phyloP scores from a whole-genome alignment of 108 stramenopile genomes.

The Cyclotella sp. region DNA sequence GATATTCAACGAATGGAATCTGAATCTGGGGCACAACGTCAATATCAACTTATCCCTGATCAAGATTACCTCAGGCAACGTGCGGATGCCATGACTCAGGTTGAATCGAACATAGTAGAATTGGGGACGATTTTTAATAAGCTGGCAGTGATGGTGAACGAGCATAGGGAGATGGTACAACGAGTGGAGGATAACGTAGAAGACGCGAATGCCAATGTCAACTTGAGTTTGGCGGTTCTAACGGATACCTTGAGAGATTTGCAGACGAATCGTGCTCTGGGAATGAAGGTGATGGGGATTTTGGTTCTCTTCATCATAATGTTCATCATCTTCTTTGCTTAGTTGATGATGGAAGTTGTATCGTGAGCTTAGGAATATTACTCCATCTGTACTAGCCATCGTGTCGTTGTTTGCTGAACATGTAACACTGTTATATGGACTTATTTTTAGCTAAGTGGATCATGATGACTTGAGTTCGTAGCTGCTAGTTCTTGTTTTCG shows the following conservation, averaged over 20 bases:
- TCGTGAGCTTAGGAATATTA: neutral
- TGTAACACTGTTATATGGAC: neutral
- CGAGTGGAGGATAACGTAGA: conserved; percentile 93
- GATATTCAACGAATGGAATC: conserved; percentile 92
- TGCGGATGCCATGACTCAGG: conserved; percentile 87
- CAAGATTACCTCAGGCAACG: conserved; percentile 83
- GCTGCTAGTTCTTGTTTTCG: conserved; percentile 2
- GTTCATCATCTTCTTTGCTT: conserved; percentile 90
- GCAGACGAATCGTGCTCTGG: conserved; percentile 72
- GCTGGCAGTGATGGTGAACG: conserved; percentile 88
- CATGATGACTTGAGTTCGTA: neutral
- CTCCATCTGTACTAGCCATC: neutral
- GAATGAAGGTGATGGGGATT: conserved; percentile 76
- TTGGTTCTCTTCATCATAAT: conserved; percentile 83
- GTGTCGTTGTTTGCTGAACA: too few relatives aligned
- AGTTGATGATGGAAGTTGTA: conserved; percentile 11
- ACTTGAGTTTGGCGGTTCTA: conserved; percentile 71
- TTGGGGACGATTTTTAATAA: conserved; percentile 89
- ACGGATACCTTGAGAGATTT: conserved; percentile 83
- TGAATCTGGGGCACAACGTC: conserved; percentile 63
- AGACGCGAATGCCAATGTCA: conserved; percentile 82
- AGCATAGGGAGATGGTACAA: conserved; percentile 90
- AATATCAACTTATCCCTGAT: conserved; percentile 88
- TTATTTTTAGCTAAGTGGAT: neutral
- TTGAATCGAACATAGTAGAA: conserved; percentile 88